These are phyloP conservation scores for Debaryomycetaceae sp. DNA, from an alignment of 1,139 yeast genomes.

Conservation along the genomic window DNA sequence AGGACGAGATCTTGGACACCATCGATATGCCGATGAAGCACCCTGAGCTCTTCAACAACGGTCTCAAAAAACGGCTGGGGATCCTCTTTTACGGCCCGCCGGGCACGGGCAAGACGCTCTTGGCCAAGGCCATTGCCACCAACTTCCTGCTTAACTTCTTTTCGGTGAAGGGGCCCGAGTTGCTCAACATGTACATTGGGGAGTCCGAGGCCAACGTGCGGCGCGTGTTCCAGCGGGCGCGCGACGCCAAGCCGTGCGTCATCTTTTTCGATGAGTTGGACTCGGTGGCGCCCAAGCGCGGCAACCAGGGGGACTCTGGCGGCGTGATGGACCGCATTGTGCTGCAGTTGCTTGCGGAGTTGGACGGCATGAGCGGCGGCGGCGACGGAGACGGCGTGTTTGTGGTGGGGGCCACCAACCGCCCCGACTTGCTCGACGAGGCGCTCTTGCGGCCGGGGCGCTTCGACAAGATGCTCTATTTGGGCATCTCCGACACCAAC, in stretches of 20 bases:
- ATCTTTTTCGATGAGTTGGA: constrained; percentile 96
- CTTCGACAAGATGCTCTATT: constrained; percentile 88
- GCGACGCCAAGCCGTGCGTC: constrained; percentile 97
- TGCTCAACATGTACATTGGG: constrained; percentile 95
- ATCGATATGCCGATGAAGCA: constrained; percentile 93
- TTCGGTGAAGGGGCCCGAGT: constrained; percentile 94
- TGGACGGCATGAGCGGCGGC: constrained; percentile 90
- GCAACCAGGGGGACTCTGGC: constrained; percentile 97
- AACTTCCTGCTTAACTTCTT: constrained; percentile 90
- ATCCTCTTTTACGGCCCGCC: constrained; percentile 96
- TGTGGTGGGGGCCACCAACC: constrained; percentile 94
- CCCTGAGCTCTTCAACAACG: constrained; percentile 83
- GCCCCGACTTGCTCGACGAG: constrained; percentile 92
- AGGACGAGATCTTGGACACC: constrained; percentile 89
- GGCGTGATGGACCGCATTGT: constrained; percentile 99
- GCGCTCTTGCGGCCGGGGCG: constrained; percentile 94
- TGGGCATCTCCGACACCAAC: constrained; percentile 89
- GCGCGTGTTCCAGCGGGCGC: constrained; percentile 84
- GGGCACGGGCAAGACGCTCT: constrained; percentile 92
- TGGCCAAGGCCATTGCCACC: constrained; percentile 96
- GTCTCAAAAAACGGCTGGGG: constrained; percentile 91
- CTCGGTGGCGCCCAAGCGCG: constrained; percentile 96
- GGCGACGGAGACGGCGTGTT: constrained; percentile 84
- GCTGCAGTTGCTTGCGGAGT: constrained; percentile 86
- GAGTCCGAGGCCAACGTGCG: constrained; percentile 97